Evolutionary conservation across 495 filamentous ascomycete genomes (phyloP), one percentile per base, ranked within the genome.

Genomic region (Penicillium canescens): DNA sequence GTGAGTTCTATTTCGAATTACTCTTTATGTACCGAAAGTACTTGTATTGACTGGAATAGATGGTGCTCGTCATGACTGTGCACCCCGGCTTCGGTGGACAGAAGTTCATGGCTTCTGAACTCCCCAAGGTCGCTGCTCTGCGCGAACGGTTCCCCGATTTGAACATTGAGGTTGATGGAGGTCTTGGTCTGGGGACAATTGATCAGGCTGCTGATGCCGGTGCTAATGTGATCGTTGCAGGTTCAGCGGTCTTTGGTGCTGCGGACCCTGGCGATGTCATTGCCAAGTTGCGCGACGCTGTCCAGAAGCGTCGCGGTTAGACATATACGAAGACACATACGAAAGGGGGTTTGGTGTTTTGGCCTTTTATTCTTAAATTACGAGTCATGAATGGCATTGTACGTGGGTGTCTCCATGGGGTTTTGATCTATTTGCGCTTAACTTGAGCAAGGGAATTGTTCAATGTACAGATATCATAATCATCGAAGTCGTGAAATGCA

Each of bases 21-120:
- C 59, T 41, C 49, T 43, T 5, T 31, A 0, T 31, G 2, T 2
- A 7, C 16, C 13, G 13, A 38, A 46, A 21, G 6, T 14, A 21
- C 37, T 23, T n/a, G 42, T 20, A 39, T 34, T 55, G n/a, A 41
- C 24, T 14, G 10, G 36, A 23, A 21, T 28, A 98, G 94, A 98
- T 98, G 95, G 91, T 95, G 23, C 86, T 98, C 9, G 86, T 98
- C 36, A 98, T 98, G 94, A 98, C 94, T 8, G 94, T 98, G 16
- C 85, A 98, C 71, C 94, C 94, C 16, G 94, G 94, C 47, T 98
- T 98, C 71, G 95, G 94, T 54, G 94, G 94, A 11, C 95, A 98
- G 71, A 96, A 95, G 68, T 98, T 98, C 83, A 96, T 97, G 88
- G 86, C 91, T 5, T 89, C 87, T 4, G 90, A 95, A 70, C 81